These are phyloP conservation scores for Hypomyces perniciosus DNA, from an alignment of 2,329 filamentous ascomycete genomes.

Conservation along the genomic window DNA sequence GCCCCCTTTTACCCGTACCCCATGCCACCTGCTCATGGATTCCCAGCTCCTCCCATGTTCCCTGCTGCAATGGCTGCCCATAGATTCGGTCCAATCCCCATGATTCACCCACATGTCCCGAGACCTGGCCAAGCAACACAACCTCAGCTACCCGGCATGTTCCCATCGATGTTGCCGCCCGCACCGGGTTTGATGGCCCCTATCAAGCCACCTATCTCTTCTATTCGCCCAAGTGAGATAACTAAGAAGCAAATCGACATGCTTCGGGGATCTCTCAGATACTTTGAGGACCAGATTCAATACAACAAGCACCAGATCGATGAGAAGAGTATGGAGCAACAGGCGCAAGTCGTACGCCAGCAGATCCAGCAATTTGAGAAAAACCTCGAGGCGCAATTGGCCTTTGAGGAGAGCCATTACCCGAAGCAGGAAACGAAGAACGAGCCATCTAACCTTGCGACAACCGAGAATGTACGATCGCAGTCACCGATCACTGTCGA, in stretches of 20 bases:
- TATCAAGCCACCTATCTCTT: constrained; percentile 44
- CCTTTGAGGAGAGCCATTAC: constrained; percentile 39
- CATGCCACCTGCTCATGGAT: constrained; percentile 24
- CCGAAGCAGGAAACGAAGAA: constrained; percentile 28
- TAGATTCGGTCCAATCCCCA: constrained; percentile 15
- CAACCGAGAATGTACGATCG: constrained; percentile 11
- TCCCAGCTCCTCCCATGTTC: constrained; percentile 22
- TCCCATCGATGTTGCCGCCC: constrained; percentile 14
- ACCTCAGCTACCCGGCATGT: constrained; percentile 11
- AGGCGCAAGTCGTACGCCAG: constrained; percentile 35
- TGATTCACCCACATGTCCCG: constrained; percentile 19
- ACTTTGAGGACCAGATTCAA: constrained; percentile 51
- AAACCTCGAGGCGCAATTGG: constrained; percentile 38
- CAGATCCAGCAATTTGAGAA: constrained; percentile 47
- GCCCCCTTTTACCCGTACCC: constrained; percentile 22
- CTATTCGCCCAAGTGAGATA: constrained; percentile 55
- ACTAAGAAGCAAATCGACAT: constrained; percentile 51
- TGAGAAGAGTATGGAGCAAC: constrained; percentile 43
- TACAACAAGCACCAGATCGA: constrained; percentile 60
- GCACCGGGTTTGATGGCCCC: constrained; percentile 10
- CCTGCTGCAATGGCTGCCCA: constrained; percentile 17
- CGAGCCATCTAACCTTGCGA: constrained; percentile 15
- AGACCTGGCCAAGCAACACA: constrained; percentile 15
- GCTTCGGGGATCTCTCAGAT: constrained; percentile 48
- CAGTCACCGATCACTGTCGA: constrained; percentile 13